Evolutionary conservation across 768 basidiomycete genomes (phyloP).

Genomic region (Neoboletus brunneissimus): DNA sequence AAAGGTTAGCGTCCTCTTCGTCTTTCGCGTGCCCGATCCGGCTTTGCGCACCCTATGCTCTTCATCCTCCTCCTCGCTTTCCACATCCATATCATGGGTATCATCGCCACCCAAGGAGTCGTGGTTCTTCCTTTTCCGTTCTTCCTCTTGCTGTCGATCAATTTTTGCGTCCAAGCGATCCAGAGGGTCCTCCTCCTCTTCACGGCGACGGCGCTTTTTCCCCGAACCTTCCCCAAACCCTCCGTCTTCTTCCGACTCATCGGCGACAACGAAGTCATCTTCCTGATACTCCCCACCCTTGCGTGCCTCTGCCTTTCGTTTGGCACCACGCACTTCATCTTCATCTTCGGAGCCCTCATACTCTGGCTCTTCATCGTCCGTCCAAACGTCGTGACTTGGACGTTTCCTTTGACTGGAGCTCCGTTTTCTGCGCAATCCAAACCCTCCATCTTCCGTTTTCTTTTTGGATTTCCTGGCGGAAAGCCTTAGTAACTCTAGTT

Average conservation of each 20-base stretch:
- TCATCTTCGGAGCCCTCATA: slow-evolving; percentile 62
- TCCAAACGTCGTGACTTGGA: slow-evolving; percentile 49
- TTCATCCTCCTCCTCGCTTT: slow-evolving; percentile 71
- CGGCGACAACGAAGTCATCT: slow-evolving; percentile 83
- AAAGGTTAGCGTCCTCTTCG: slow-evolving; percentile 50
- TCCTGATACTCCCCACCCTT: slow-evolving; percentile 73
- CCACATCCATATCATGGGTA: slow-evolving; percentile 63
- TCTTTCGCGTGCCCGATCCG: slow-evolving; percentile 51
- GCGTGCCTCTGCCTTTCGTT: slow-evolving; percentile 47
- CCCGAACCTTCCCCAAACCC: slow-evolving; percentile 34
- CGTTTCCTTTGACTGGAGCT: slow-evolving; percentile 41
- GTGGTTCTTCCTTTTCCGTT: slow-evolving; percentile 42
- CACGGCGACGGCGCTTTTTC: slow-evolving; percentile 39
- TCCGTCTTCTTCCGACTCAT: slow-evolving; percentile 66
- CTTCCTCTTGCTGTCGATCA: slow-evolving; percentile 50
- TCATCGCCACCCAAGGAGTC: slow-evolving; percentile 35
- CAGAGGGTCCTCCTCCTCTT: slow-evolving; percentile 52
- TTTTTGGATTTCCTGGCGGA: slow-evolving; percentile 63
- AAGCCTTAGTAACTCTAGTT: slow-evolving; percentile 62
- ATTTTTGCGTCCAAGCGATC: slow-evolving; percentile 73
- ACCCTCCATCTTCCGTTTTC: slow-evolving; percentile 49
- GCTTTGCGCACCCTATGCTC: slow-evolving; percentile 63
- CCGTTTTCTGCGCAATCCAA: slow-evolving; percentile 48
- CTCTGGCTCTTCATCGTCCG: slow-evolving; percentile 66
- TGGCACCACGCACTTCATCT: slow-evolving; percentile 42